Base-by-base conservation (phyloP, 2,329 filamentous ascomycete genomes). In the Penicillium nordicum region DNA sequence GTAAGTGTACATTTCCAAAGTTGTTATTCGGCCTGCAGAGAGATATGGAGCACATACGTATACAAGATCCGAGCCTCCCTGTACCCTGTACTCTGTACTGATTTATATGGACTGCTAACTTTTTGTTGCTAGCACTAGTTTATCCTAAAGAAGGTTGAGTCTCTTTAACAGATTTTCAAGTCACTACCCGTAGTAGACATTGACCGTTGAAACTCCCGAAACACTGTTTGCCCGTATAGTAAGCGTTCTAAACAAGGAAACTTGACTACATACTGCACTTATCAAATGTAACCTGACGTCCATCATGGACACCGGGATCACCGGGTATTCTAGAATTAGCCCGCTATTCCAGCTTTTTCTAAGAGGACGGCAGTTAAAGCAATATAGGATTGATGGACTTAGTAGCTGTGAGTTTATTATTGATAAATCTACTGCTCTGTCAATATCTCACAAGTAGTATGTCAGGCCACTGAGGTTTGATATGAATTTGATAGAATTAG, bases 21-120 rank as follows among this genome's bases (percentile, higher is more conserved):
- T 65, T 63, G 16, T 10, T 16, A 53, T 65, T 51, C 40, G 25
- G 56, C 57, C 62, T 49, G 44, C 42, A 50, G 27, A 25, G 10
- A 53, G 43, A 49, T 48, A 41, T 44, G 52, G 42, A 48, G 54
- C 53, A 57, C 46, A 53, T 41, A 37, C 4, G 25, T 36, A 25
- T 52, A 55, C 46, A 36, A 2, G 30, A 45, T 43, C 25, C 44
- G 21, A 44, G 18, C 18, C 44, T 50, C 23, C n/a, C 10, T 51
- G 23, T 50, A 58, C 44, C 10, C 16, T 36, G 18, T 4, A 8
- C 3, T 41, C 37, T 40, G 29, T 42, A 25, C 25, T 21, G 5
- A 36, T 12, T 14, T 18, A 21, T n/a, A 25, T 4, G 6, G 8
- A 4, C 23, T 21, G 23, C 4, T 18, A 9, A n/a, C 9, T 25